Conservation (phyloP, 164 flowering plant genomes). For the Echeveria elegans region DNA sequence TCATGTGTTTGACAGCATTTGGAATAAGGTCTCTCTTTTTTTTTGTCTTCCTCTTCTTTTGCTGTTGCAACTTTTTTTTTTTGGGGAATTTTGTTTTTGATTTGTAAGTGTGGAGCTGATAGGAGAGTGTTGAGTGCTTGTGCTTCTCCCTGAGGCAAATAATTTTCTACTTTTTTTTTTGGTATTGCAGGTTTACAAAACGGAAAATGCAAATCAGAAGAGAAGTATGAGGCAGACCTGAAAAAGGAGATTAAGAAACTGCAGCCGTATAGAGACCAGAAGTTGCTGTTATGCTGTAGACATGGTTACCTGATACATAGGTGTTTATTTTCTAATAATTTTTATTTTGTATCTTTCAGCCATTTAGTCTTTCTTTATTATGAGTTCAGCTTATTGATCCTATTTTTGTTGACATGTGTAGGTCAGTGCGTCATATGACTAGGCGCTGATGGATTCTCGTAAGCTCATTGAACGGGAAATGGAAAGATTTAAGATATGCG, state of each 20-base stretch:
- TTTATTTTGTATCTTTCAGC: too few species aligned
- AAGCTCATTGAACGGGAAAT: conserved; percentile 94
- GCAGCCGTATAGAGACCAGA: conserved; percentile 96
- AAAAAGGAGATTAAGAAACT: conserved; percentile 98
- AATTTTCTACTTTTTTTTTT: too few species aligned
- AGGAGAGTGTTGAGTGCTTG: too few species aligned
- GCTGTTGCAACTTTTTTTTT: not conserved
- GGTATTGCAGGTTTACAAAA: conserved; percentile 59
- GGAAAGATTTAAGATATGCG: conserved; percentile 98
- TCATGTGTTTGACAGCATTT: conserved; percentile 90
- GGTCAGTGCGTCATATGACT: conserved; percentile 99
- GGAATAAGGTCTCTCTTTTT: conserved; percentile 70
- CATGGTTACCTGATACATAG: conserved; percentile 62
- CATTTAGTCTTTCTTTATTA: not conserved
- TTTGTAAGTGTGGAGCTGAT: too few species aligned
- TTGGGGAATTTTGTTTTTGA: too few species aligned
- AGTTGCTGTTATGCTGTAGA: too few species aligned
- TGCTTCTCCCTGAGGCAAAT: too few species aligned
- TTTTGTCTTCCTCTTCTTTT: too few species aligned
- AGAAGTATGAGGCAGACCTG: conserved; percentile 97
- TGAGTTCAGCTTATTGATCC: conserved; percentile 9
- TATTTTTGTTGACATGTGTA: conserved; percentile 28
- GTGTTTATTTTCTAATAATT: too few species aligned
- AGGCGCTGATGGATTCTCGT: conserved; percentile 98
- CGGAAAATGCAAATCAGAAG: conserved; percentile 98